A percentile compares a stretch with the other conserved stretches of the same genome.
phyloP scores from a whole-genome alignment of 2,329 filamentous ascomycete genomes.

The Fusarium tupiense region DNA sequence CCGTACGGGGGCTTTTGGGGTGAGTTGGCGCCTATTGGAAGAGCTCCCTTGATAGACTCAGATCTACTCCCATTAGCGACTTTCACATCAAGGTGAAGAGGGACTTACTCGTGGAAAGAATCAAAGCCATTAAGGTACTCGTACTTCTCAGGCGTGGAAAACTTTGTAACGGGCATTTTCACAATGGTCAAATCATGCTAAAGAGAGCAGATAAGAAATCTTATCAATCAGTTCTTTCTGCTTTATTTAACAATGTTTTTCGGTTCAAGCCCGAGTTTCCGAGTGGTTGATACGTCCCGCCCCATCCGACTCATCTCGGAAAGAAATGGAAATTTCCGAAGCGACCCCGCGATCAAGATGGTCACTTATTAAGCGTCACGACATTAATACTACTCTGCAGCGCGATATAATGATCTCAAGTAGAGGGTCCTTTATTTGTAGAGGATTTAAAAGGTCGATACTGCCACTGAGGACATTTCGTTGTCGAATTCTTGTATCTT shows the following conservation, averaged over 20 bases:
- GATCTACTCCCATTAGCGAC: conserved; percentile 57
- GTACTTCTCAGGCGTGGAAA: conserved; percentile 63
- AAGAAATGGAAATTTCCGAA: neutral
- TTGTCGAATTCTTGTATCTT: neutral
- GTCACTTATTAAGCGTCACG: neutral
- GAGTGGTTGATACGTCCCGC: neutral
- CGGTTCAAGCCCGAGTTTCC: neutral
- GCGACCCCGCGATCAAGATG: neutral
- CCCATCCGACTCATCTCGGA: neutral
- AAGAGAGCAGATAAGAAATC: neutral
- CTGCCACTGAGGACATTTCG: neutral
- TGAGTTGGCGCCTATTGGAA: conserved; percentile 80
- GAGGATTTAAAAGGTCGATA: neutral
- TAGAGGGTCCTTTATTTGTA: neutral
- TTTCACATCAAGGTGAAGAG: too few species aligned
- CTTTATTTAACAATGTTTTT: neutral
- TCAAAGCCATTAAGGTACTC: conserved; percentile 81
- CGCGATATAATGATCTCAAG: neutral
- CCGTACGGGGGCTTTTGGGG: conserved; percentile 82
- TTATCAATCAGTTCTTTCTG: neutral
- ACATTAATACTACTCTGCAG: neutral
- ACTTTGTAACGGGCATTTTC: conserved; percentile 35
- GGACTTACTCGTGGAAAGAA: conserved; percentile 76
- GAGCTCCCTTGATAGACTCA: conserved; percentile 77
- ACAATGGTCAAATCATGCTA: fast-evolving